Conservation (phyloP, 352 stramenopile genomes). For the Phytophthora hibernalis region DNA sequence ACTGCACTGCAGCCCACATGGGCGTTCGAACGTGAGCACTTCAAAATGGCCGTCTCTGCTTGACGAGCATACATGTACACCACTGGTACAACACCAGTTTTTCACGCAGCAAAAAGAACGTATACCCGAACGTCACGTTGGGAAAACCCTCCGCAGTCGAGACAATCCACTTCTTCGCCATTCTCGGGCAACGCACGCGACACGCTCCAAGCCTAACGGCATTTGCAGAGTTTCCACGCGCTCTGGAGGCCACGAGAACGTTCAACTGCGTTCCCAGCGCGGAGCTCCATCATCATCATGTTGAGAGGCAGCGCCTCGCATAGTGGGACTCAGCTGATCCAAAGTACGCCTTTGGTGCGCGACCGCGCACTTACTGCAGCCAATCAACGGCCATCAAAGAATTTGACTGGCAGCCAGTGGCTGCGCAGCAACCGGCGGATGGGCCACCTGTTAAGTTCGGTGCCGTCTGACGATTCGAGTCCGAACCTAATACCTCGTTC, state of each 20-base stretch:
- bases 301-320: constrained; percentile 24
- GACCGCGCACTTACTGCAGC: constrained; percentile 24
- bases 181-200: constrained; percentile 7
- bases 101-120: not conserved
- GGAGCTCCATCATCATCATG: constrained; percentile 25
- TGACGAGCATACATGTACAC: no score
- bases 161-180: constrained; percentile 13
- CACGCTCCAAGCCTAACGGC: constrained; percentile 7
- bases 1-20: not conserved
- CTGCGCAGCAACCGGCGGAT: not conserved
- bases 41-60: no score
- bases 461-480: not conserved
- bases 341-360: constrained; percentile 28
- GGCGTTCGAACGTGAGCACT: no score
- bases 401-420: no score
- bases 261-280: constrained; percentile 23
- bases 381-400: constrained; percentile 9
- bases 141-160: not conserved
- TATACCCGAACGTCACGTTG: not conserved
- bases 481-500: not conserved
- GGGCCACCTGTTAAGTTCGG: not conserved
- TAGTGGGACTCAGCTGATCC: constrained; percentile 31
- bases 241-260: constrained; percentile 36
- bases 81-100: no score
- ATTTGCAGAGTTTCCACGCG: constrained; percentile 7